Base-by-base conservation (phyloP, 495 filamentous ascomycete genomes). In the Xylaria sp. region DNA sequence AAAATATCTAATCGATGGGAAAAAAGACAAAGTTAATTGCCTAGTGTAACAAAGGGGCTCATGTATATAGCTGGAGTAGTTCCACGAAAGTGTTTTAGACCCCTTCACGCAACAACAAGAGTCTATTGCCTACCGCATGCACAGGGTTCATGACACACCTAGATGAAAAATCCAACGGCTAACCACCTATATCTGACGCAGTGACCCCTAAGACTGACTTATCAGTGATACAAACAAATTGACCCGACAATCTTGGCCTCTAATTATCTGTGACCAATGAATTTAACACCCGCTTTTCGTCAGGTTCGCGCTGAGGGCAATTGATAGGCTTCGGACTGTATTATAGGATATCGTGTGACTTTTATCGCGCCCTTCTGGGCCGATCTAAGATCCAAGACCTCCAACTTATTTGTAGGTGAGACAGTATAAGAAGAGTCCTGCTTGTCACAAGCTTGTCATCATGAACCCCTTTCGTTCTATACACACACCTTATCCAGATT, bases 281-380 rank as follows among this genome's bases (percentile, higher is more conserved):
- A 52, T 65, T 9, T 65, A 7, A n/a, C 2, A 19, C 19, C 57
- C 17, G 43, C 29, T 5, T 65, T 29, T 5, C 21, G 41, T 29
- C 62, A 29, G 44, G 15, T 21, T 52, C 26, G 43, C 62, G 43
- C 44, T 19, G 19, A 11, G 26, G 62, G 62, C 62, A 19, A 44
- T 44, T 65, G 62, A 65, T 65, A 44, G 62, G 62, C 62, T 65
- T 44, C 62, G 62, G 44, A 52, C 26, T 37, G 8, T 35, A 43
- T 7, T 14, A 37, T 48, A 64, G 41, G 26, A 50, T 21, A 21
- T 35, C 17, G 61, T 46, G 35, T 64, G 24, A 50, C 43, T 15
- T 17, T 12, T 1, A 11, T n/a, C n/a, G n/a, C n/a, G n/a, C 5
- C 19, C 4, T n/a, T 35, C 26, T 44, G 1, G 11, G 6, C 29